A percentile compares a stretch with the other conserved stretches of the same genome.
These are phyloP conservation scores for Jaenimonas drosophilae DNA, from an alignment of 208 protist species.

Conservation along the genomic window DNA sequence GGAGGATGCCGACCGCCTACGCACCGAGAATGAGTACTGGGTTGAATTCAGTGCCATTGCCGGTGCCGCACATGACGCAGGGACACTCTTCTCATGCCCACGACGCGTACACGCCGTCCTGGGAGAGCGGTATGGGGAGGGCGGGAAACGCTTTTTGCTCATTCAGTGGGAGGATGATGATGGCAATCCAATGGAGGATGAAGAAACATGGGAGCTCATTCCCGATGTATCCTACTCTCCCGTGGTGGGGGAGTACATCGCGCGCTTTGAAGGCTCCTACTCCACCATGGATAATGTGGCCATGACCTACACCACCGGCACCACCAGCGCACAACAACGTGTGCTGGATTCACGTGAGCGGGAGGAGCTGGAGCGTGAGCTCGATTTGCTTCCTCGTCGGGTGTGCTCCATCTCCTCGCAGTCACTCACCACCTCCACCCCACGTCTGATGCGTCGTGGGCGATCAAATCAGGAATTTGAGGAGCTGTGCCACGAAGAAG, in stretches of 20 bases:
- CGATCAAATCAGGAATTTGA: too few species aligned
- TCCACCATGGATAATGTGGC: slow-evolving; percentile 4
- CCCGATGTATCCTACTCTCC: slow-evolving; percentile 10
- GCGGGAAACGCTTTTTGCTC: slow-evolving; percentile 17
- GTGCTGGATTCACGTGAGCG: slow-evolving; percentile 35
- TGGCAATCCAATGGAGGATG: neutral
- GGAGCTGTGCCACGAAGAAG: too few species aligned
- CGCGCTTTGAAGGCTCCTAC: slow-evolving; percentile 18
- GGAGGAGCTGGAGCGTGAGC: slow-evolving; percentile 34
- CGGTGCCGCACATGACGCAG: neutral
- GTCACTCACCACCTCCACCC: neutral
- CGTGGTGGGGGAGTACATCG: slow-evolving; percentile 22
- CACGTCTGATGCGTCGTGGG: too few species aligned
- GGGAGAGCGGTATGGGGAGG: slow-evolving; percentile 20
- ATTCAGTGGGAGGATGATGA: slow-evolving; percentile 13
- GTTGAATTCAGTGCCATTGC: neutral
- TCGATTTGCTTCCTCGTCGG: slow-evolving; percentile 24
- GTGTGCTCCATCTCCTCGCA: slow-evolving; percentile 2
- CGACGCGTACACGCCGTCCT: too few species aligned
- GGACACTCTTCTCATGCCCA: too few species aligned
- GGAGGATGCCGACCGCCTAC: slow-evolving; percentile 1
- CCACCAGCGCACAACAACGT: neutral
- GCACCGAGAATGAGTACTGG: slow-evolving; percentile 5
- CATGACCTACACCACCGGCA: neutral
- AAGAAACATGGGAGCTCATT: slow-evolving; percentile 26